These are phyloP conservation scores for Pseudomassariella vexata DNA, from an alignment of 2,329 filamentous ascomycete species.

Conservation along the genomic window DNA sequence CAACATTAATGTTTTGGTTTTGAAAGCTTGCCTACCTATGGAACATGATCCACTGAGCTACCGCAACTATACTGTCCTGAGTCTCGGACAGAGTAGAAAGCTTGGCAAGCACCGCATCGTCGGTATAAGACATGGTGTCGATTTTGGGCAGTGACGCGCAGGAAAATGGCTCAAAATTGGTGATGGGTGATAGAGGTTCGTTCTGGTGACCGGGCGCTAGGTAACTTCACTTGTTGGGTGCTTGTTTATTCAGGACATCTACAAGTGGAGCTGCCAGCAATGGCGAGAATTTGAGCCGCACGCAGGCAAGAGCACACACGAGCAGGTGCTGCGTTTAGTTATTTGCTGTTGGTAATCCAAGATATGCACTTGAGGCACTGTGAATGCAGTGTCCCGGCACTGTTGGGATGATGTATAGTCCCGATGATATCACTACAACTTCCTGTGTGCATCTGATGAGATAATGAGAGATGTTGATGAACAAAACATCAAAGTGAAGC, in stretches of 20 bases:
- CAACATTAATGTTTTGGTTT: too few relatives aligned
- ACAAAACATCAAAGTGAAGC: too few relatives aligned
- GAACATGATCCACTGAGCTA: slow-evolving; percentile 99
- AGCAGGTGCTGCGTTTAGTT: slow-evolving; percentile 5
- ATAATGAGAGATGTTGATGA: not conserved
- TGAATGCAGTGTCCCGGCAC: not conserved
- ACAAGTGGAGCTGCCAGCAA: slow-evolving; percentile 2
- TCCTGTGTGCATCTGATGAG: not conserved
- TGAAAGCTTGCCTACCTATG: slow-evolving; percentile 80
- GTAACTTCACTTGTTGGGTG: slow-evolving; percentile 1
- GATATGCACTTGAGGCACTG: not conserved
- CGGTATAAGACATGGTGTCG: slow-evolving; percentile 80
- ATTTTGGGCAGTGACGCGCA: not conserved
- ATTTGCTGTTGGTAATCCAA: slow-evolving; percentile 3
- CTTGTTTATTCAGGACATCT: slow-evolving; percentile 8
- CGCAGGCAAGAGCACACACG: slow-evolving; percentile 1
- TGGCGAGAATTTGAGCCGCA: slow-evolving; percentile 1
- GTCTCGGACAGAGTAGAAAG: slow-evolving; percentile 94
- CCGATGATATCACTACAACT: too few relatives aligned
- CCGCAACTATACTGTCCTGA: slow-evolving; percentile 92
- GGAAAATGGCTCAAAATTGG: too few relatives aligned
- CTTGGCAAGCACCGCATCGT: slow-evolving; percentile 92
- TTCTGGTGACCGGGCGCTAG: too few relatives aligned
- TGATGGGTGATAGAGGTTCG: too few relatives aligned
- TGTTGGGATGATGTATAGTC: not conserved